Percentiles rank a stretch among this genome's conserved stretches.
Conservation (phyloP, 1,139 yeast species). For the Spathaspora jeffriesii region DNA sequence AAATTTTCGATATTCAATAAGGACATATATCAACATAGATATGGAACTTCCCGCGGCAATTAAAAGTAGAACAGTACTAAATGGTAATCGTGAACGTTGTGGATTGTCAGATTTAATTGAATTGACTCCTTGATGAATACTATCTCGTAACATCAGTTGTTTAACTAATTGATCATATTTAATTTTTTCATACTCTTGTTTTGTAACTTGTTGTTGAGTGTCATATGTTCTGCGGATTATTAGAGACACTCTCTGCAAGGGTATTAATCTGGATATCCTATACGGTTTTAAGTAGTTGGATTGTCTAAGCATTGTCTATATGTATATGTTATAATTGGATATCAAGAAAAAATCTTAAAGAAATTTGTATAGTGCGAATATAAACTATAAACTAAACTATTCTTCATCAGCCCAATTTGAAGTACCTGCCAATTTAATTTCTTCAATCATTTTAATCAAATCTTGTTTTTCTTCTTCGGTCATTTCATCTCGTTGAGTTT, state of each 20-base stretch:
- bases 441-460: conserved; percentile 29
- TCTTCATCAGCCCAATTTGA: conserved; percentile 33
- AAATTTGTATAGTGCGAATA: neutral
- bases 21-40: conserved; percentile 25
- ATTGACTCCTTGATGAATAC: conserved; percentile 8
- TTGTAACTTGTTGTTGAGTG: neutral
- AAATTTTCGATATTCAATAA: conserved; percentile 20
- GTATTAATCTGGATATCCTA: neutral
- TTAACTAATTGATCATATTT: conserved; percentile 16
- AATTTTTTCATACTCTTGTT: conserved; percentile 11
- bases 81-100: conserved; percentile 14
- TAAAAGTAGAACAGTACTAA: conserved; percentile 22
- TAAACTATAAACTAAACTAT: too few species aligned
- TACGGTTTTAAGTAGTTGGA: neutral
- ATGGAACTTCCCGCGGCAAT: conserved; percentile 23
- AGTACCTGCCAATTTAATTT: conserved; percentile 26
- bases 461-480: conserved; percentile 27
- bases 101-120: too few species aligned
- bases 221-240: neutral
- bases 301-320: neutral
- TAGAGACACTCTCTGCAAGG: neutral
- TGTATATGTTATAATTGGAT: too few species aligned
- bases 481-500: conserved; percentile 14
- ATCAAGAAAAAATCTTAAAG: neutral
- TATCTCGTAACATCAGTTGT: conserved; percentile 12